phyloP scores from a whole-genome alignment of 2,329 filamentous ascomycete genomes.

The Calonectria henricotiae region DNA sequence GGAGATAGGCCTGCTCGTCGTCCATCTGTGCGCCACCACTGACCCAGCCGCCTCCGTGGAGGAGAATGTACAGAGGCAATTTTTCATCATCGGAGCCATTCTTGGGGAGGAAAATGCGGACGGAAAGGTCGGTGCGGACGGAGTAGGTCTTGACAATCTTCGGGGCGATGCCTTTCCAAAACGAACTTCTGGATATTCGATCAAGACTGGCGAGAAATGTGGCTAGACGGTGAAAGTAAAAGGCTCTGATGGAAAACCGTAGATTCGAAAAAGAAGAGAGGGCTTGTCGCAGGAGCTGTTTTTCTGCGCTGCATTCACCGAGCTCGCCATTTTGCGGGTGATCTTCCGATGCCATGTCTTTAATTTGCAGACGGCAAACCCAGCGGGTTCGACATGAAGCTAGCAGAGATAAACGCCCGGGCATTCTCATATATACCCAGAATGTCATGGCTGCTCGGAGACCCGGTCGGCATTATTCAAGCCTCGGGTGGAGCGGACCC shows the following conservation, averaged over 20 bases:
- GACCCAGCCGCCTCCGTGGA: constrained; percentile 21
- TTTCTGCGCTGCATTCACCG: not conserved
- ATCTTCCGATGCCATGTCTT: constrained; percentile 17
- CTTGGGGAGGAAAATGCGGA: constrained; percentile 15
- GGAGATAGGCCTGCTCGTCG: constrained; percentile 20
- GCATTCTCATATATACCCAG: constrained; percentile 20
- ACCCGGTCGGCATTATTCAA: constrained; percentile 15
- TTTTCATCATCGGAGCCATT: constrained; percentile 7
- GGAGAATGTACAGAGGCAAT: not conserved
- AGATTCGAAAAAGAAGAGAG: constrained; percentile 1
- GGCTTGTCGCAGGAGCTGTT: not conserved
- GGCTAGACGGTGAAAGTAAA: constrained; percentile 4
- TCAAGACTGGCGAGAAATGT: not conserved
- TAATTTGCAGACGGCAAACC: constrained; percentile 4
- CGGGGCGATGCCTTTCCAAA: constrained; percentile 9
- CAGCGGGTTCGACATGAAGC: constrained; percentile 7
- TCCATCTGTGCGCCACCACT: constrained; percentile 13
- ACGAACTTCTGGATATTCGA: not conserved
- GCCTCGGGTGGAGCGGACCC: not conserved
- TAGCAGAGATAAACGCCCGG: not conserved
- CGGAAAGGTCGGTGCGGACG: not conserved
- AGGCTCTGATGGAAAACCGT: constrained; percentile 9
- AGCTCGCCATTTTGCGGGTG: constrained; percentile 5
- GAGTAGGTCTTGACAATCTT: constrained; percentile 18
- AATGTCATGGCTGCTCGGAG: constrained; percentile 7